Conservation (phyloP, 306 rosid genomes). For the Sophora flavescens region DNA sequence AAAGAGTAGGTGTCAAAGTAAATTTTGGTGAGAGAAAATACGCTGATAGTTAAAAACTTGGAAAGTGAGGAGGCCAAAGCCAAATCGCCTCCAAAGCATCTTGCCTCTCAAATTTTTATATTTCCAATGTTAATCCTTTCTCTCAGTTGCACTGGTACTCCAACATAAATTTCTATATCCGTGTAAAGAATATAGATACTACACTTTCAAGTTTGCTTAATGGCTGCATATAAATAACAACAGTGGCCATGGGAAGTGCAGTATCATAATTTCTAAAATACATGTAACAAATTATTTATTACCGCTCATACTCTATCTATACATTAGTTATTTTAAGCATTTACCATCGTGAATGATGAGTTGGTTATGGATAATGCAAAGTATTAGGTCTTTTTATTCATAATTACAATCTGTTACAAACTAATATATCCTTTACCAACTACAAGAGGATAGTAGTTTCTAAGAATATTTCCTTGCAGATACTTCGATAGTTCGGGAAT, state of each 20-base stretch:
- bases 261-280: not conserved
- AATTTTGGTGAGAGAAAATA: not conserved
- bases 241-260: not conserved
- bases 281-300: not conserved
- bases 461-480: constrained; percentile 54
- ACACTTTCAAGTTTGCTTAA: not conserved
- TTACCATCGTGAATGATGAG: not conserved
- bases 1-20: not conserved
- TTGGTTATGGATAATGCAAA: not conserved
- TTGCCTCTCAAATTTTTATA: not conserved
- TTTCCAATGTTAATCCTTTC: not conserved
- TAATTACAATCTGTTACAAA: not conserved
- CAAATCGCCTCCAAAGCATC: not conserved
- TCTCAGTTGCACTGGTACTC: not conserved
- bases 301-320: not conserved
- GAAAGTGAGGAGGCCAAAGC: no score
- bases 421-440: not conserved
- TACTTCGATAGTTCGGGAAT: constrained; percentile 81
- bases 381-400: not conserved
- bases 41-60: not conserved
- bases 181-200: not conserved
- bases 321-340: not conserved
- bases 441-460: constrained; percentile 30
- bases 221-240: not conserved
- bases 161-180: not conserved